A percentile compares a stretch with the other conserved stretches of the same genome.
These are phyloP conservation scores for Diaporthe batatas DNA, from an alignment of 2,329 filamentous ascomycete species.

Conservation along the genomic window DNA sequence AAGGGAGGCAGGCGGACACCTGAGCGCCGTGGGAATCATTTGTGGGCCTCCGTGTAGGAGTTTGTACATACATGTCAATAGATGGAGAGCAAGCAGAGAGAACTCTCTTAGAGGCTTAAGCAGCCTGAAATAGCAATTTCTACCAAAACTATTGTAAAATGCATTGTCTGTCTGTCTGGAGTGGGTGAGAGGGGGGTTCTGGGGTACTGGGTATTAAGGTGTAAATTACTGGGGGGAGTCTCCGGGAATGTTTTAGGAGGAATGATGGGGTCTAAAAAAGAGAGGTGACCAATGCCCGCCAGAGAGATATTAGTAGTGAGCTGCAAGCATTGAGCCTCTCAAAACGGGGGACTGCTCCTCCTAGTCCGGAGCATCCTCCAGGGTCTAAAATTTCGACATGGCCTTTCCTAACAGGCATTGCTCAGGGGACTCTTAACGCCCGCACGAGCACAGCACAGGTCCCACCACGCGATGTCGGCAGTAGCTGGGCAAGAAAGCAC, in stretches of 20 bases:
- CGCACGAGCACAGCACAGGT: background rate
- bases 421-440: background rate
- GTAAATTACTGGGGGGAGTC: background rate
- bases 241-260: background rate
- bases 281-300: background rate
- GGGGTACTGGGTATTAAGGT: too few species aligned
- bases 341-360: background rate
- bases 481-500: accelerated
- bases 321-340: background rate
- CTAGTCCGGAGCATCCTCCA: background rate
- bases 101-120: background rate
- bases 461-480: background rate
- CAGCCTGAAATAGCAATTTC: background rate
- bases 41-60: background rate
- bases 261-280: background rate
- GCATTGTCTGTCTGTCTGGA: background rate
- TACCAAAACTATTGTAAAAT: background rate
- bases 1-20: background rate
- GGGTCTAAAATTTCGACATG: background rate
- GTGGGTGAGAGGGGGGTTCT: background rate
- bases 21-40: accelerated
- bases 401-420: accelerated
- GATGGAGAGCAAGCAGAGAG: background rate
- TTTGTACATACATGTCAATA: background rate
- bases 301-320: background rate